Evolutionary conservation across 1,284 basidiomycete species (phyloP), one percentile per base, ranked within the genome.

Genomic region (Xerocomus amazonicus): DNA sequence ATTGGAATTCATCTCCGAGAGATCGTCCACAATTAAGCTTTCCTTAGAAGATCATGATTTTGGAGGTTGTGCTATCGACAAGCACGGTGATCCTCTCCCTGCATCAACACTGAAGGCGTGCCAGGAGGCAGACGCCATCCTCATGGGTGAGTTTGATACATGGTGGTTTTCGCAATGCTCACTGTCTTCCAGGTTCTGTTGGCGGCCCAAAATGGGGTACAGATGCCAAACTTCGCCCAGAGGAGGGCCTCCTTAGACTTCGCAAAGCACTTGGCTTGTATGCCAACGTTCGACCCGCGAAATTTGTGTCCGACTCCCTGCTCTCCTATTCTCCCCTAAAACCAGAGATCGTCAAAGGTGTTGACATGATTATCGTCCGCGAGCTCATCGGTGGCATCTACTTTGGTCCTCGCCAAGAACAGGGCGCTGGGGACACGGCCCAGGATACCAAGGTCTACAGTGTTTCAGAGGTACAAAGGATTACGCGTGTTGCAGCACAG

Each of bases 131-230:
- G 92, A 98, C 73, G 91, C 93, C 13, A 88, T 97, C 58, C 77
- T 97, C 42, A 84, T 97, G 80, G 94, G 94, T 92, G 51, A 47
- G 78, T 60, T 28, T 26, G 33, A 41, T 34, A 17, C 12, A 6
- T 14, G 6, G 26, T 23, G 2, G 14, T 28, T 3, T 39, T 33
- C 31, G 36, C 27, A 3, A 23, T 42, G 27, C 37, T 58, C 49
- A 53, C 46, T 32, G 12, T 51, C 37, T 16, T 35, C 45, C 52
- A 93, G 95, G 94, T 57, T 88, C 96, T 23, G 92, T 99, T 57
- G 97, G 96, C 55, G 97, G 96, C 16, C 97, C 97, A 32, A 98
- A 98, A 73, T 99, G 97, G 97, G 95, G 94, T 38, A 87, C 93
- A 3, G 79, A 85, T 48, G 86, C 87, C 57, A 88, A 90, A 68